These are phyloP conservation scores for Endoconidiophora laricicola DNA, from an alignment of 2,329 filamentous ascomycete genomes.

Conservation along the genomic window DNA sequence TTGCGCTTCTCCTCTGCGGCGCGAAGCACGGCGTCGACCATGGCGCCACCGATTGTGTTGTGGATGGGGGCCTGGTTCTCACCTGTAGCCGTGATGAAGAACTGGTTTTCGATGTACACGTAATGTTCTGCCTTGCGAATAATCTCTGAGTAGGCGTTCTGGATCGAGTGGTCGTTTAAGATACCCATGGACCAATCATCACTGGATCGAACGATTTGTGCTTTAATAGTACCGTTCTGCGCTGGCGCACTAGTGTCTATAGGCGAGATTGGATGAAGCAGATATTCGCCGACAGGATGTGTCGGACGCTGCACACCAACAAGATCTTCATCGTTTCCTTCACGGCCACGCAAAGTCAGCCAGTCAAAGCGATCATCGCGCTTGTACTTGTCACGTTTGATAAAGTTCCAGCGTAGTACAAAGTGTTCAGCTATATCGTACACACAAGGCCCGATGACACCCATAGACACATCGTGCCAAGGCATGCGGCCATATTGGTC, in stretches of 20 bases:
- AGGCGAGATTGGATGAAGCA: slow-evolving; percentile 60
- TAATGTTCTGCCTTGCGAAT: slow-evolving; percentile 81
- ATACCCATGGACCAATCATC: slow-evolving; percentile 91
- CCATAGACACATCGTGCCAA: slow-evolving; percentile 95
- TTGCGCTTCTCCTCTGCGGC: slow-evolving; percentile 72
- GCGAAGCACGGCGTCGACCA: slow-evolving; percentile 75
- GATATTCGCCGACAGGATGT: slow-evolving; percentile 75
- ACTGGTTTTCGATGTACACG: slow-evolving; percentile 97
- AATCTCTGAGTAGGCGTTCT: slow-evolving; percentile 70
- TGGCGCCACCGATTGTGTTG: slow-evolving; percentile 74
- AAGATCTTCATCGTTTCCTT: slow-evolving; percentile 66
- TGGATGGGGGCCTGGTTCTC: slow-evolving; percentile 73
- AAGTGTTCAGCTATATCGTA: slow-evolving; percentile 96
- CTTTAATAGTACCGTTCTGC: slow-evolving; percentile 56
- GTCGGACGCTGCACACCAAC: slow-evolving; percentile 77
- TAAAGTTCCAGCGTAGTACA: slow-evolving; percentile 85
- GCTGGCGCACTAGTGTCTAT: slow-evolving; percentile 48
- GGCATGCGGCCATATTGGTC: slow-evolving; percentile 89
- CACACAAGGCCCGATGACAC: slow-evolving; percentile 71
- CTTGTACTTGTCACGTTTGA: slow-evolving; percentile 97
- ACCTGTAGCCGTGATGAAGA: slow-evolving; percentile 91
- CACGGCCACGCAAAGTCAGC: slow-evolving; percentile 61
- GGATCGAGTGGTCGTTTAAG: slow-evolving; percentile 66
- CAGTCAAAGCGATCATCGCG: slow-evolving; percentile 70
- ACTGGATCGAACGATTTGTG: slow-evolving; percentile 78